A percentile compares a stretch with the other conserved stretches of the same genome.
phyloP scores from a whole-genome alignment of 495 filamentous ascomycete genomes.

The Friedmanniomyces endolithicus region DNA sequence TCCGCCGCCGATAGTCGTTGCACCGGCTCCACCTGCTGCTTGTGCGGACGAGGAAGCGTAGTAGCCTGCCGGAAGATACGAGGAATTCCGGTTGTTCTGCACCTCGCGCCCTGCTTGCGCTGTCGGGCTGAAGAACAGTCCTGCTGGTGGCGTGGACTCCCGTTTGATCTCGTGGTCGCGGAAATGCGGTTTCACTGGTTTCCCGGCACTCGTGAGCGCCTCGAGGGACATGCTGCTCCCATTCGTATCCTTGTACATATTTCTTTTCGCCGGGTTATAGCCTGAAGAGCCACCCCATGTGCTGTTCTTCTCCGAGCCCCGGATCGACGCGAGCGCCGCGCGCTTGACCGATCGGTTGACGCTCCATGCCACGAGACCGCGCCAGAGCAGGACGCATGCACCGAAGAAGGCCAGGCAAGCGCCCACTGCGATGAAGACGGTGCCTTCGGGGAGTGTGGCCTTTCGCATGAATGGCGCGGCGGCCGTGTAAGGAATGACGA shows the following conservation, averaged over 20 bases:
- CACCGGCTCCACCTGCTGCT: constrained; percentile 35
- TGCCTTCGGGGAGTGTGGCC: constrained; percentile 82
- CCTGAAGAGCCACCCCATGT: constrained; percentile 1
- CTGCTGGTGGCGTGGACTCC: constrained; percentile 37
- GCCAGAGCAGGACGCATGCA: constrained; percentile 71
- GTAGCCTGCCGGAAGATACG: constrained; percentile 83
- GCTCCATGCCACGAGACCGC: constrained; percentile 78
- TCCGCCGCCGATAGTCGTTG: constrained; percentile 39
- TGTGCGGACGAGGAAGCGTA: constrained; percentile 59
- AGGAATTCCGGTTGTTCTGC: constrained; percentile 39
- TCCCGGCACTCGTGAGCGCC: constrained; percentile 32
- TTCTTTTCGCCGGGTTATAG: constrained; percentile 16
- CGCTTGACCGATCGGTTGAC: constrained; percentile 78
- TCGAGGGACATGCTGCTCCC: constrained; percentile 31
- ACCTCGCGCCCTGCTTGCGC: constrained; percentile 41
- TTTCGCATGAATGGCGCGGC: constrained; percentile 91
- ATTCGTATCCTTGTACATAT: constrained; percentile 27
- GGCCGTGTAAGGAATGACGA: constrained; percentile 66
- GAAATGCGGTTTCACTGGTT: constrained; percentile 31
- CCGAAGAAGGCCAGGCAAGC: constrained; percentile 74
- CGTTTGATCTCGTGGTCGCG: constrained; percentile 12
- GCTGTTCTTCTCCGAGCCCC: constrained; percentile 10
- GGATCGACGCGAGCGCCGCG: constrained; percentile 44
- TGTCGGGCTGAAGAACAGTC: constrained; percentile 90
- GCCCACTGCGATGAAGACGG: constrained; percentile 90